Conservation (phyloP, 148 eudicot genomes). For the Suaeda aralocaspica region DNA sequence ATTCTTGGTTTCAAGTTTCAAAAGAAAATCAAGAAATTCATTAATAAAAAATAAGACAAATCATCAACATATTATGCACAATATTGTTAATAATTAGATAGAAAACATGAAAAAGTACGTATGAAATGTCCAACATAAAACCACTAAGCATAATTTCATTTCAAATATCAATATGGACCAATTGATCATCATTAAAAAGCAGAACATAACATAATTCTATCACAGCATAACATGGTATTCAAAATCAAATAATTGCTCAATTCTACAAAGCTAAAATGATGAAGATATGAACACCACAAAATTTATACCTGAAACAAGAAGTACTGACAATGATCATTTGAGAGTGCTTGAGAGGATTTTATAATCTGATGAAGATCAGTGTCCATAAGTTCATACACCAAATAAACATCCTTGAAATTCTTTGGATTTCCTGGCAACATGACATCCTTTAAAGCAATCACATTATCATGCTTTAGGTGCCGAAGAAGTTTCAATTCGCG, state of each 20-base stretch:
- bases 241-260: neutral
- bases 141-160: neutral
- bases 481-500: constrained; percentile 63
- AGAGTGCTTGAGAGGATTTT: constrained; percentile 59
- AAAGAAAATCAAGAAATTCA: neutral
- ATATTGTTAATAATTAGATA: neutral
- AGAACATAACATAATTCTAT: neutral
- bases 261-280: neutral
- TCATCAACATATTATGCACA: neutral
- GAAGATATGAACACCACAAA: neutral
- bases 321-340: constrained; percentile 63
- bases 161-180: neutral
- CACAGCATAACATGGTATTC: neutral
- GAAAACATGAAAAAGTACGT: neutral
- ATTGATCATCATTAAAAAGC: neutral
- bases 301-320: constrained; percentile 57
- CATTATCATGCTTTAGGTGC: constrained; percentile 58
- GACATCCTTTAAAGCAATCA: constrained; percentile 64
- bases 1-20: neutral
- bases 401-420: constrained; percentile 62
- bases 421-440: constrained; percentile 51
- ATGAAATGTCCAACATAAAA: neutral
- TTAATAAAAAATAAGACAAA: neutral
- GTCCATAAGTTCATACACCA: constrained; percentile 73
- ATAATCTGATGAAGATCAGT: constrained; percentile 73